A percentile compares a stretch with the other conserved stretches of the same genome.
These are phyloP conservation scores for Metschnikowia anglica DNA, from an alignment of 805 yeast genomes.

Conservation along the genomic window DNA sequence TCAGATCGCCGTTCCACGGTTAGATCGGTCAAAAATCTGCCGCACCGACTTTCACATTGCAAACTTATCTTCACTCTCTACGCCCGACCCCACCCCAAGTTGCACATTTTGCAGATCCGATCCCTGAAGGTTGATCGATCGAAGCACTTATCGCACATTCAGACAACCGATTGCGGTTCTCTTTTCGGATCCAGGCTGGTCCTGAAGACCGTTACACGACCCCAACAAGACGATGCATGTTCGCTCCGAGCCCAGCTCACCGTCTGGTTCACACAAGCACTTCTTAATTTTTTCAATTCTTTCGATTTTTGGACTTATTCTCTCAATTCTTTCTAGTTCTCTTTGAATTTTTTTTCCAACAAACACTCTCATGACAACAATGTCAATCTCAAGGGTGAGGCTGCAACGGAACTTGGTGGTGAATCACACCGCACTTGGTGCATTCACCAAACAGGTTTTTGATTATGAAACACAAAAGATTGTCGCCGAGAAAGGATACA, in stretches of 20 bases:
- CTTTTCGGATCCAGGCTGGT: slow-evolving; percentile 1
- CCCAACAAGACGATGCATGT: not conserved
- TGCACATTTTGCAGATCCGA: slow-evolving; percentile 2
- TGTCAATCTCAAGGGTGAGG: too few species aligned
- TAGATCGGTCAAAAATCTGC: slow-evolving; percentile 17
- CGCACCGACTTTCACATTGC: slow-evolving; percentile 6
- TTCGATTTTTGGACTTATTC: not conserved
- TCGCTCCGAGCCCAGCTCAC: not conserved
- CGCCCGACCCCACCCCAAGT: slow-evolving; percentile 1
- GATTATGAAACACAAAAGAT: too few species aligned
- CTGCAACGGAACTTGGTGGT: too few species aligned
- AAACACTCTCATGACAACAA: too few species aligned
- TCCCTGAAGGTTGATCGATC: slow-evolving; percentile 13
- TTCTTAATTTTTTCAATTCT: not conserved
- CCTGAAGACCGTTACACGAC: not conserved
- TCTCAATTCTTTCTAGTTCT: not conserved
- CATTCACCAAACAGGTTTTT: too few species aligned
- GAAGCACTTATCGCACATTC: not conserved
- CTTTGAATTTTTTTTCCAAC: not conserved
- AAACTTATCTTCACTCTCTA: not conserved
- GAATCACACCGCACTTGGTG: too few species aligned
- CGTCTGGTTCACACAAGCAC: not conserved
- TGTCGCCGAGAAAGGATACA: too few species aligned
- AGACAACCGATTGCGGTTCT: not conserved
- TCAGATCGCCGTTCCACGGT: slow-evolving; percentile 18